Evolutionary conservation across 2,329 filamentous ascomycete genomes (phyloP), one percentile per base, ranked within the genome.

Genomic region (Rachicladosporium sp.): DNA sequence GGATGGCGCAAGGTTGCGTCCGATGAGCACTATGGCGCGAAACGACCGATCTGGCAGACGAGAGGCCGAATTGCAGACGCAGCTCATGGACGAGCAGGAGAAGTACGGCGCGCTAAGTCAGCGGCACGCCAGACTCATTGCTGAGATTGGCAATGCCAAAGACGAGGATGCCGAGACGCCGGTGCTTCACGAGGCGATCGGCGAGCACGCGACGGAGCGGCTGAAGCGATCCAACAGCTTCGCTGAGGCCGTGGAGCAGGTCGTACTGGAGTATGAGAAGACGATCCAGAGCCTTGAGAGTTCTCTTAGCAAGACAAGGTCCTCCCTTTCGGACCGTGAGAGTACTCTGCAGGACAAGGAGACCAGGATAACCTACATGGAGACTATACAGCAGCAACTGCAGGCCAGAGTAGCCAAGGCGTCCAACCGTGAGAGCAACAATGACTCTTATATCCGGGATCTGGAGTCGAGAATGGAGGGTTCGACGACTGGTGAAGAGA

Each of bases 261-360:
- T 98, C 13, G 86, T 98, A 3, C 68, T 96, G 36, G 91, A 98
- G 62, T 98, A 98, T 57, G 93, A 98, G 60, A 96, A 93, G 70
- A 98, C 93, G 0, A 98, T 98, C 36, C 88, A 96, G 59, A 82
- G 77, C 38, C 73, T 98, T 10, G 91, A 98, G 61, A 79, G 87
- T 37, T 95, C 88, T 2, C 74, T 98, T 10, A 88, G 88, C 1
- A 91, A 78, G 54, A 96, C 91, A 1, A 76, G 91, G 42, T 73
- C 82, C 29, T 86, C 84, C 0, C 69, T 98, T 21, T 82, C 91
- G 8, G 80, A 69, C 47, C 88, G 83, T 0, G 93, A 98, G 60
- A 91, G 87, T 40, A 81, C 69, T 42, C 69, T 98, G 15, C 70
- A 96, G 2, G 93, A 98, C 60, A 91, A 83, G 58, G 91, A 98